Evolutionary conservation across 306 rosid genomes (phyloP).

Genomic region (Bauhinia variegata): DNA sequence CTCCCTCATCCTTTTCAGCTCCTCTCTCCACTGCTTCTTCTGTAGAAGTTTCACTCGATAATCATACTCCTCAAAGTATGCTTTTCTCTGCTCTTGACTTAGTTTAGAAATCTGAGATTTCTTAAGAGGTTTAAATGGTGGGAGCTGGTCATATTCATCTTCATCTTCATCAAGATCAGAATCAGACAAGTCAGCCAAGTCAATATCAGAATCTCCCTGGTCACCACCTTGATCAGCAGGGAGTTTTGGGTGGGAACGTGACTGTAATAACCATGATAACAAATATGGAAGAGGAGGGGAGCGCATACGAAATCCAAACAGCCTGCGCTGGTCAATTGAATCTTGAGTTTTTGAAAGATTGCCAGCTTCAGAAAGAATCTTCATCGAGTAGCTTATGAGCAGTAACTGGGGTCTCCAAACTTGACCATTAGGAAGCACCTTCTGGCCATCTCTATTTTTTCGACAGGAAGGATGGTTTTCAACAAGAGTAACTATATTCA

Average conservation of each 20-base stretch:
- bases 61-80: conserved; percentile 91
- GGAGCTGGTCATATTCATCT: conserved; percentile 95
- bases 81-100: conserved; percentile 77
- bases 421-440: conserved; percentile 96
- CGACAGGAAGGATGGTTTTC: conserved; percentile 98
- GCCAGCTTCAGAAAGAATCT: conserved; percentile 76
- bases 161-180: conserved; percentile 89
- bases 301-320: conserved; percentile 87
- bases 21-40: conserved; percentile 96
- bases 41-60: conserved; percentile 93
- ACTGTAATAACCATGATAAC: conserved; percentile 85
- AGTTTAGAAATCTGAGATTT: conserved; percentile 87
- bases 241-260: conserved; percentile 90
- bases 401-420: conserved; percentile 85
- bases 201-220: conserved; percentile 87
- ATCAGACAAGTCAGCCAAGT: conserved; percentile 84
- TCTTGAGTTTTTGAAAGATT: conserved; percentile 77
- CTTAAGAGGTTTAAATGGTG: conserved; percentile 91
- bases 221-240: conserved; percentile 90
- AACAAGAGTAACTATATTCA: conserved; percentile 89
- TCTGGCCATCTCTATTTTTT: conserved; percentile 90
- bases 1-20: conserved; percentile 89
- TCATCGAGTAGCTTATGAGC: conserved; percentile 88
- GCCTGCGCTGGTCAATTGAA: conserved; percentile 72
- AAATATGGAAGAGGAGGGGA: conserved; percentile 93